phyloP scores from a whole-genome alignment of 1,284 basidiomycete species.

The Sanghuangporus sanghuang region DNA sequence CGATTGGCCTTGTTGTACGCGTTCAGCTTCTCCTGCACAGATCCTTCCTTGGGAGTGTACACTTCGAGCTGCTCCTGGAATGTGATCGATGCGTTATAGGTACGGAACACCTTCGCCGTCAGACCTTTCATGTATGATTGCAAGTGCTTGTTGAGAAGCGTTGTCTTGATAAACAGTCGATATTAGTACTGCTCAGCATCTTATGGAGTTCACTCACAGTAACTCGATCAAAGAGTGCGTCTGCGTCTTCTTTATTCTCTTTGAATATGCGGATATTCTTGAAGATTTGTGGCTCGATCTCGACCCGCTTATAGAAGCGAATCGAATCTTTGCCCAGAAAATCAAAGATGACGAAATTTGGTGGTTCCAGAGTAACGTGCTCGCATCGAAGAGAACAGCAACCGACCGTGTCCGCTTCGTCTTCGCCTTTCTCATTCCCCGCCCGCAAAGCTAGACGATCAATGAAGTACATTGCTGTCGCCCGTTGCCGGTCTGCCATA shows the following conservation, averaged over 20 bases:
- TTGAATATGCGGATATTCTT: constrained; percentile 91
- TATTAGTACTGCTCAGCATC: not conserved
- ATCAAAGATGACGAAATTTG: constrained; percentile 86
- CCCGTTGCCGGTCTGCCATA: constrained; percentile 90
- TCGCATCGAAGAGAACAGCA: constrained; percentile 95
- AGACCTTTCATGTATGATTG: constrained; percentile 91
- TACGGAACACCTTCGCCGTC: constrained; percentile 98
- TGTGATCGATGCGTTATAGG: constrained; percentile 93
- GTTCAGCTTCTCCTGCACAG: constrained; percentile 88
- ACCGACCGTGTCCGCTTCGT: constrained; percentile 96
- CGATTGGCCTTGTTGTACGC: constrained; percentile 96
- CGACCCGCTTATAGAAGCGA: constrained; percentile 87
- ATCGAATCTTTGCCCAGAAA: constrained; percentile 98
- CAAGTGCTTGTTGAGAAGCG: constrained; percentile 84
- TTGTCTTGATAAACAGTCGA: constrained; percentile 50
- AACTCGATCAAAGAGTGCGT: constrained; percentile 92
- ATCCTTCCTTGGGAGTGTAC: constrained; percentile 64
- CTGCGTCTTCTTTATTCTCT: constrained; percentile 82
- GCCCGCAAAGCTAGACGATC: constrained; percentile 93
- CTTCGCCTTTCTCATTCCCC: constrained; percentile 97
- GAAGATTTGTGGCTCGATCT: constrained; percentile 84
- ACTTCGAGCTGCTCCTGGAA: constrained; percentile 86
- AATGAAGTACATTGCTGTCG: constrained; percentile 97
- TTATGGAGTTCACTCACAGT: constrained; percentile 50
- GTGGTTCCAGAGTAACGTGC: constrained; percentile 86